These are phyloP conservation scores for Saccharum officinarum DNA, from an alignment of 176 grass and related monocot species.

Conservation along the genomic window DNA sequence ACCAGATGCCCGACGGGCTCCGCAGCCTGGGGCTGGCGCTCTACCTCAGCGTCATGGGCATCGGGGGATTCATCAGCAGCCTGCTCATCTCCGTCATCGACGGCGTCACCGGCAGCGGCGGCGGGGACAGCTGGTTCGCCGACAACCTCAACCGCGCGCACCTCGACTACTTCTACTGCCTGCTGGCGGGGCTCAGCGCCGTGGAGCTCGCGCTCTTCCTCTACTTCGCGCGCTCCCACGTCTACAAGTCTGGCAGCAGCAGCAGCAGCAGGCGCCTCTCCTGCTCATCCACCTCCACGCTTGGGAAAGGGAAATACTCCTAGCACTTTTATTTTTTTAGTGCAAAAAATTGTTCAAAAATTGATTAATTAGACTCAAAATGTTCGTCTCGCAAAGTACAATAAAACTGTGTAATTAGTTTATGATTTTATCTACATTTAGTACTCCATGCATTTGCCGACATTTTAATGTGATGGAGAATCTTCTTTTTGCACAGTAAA, in stretches of 20 bases:
- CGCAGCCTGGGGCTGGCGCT: conserved; percentile 55
- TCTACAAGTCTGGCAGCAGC: too few relatives aligned
- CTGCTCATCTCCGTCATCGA: conserved; percentile 54
- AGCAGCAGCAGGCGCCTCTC: too few relatives aligned
- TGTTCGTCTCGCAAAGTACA: too few relatives aligned
- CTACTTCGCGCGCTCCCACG: conserved; percentile 25
- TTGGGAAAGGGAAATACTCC: too few relatives aligned
- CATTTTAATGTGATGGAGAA: too few relatives aligned
- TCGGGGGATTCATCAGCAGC: conserved; percentile 62
- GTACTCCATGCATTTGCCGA: too few relatives aligned
- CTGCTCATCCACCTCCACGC: background rate
- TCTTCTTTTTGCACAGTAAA: too few relatives aligned
- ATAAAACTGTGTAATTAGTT: too few relatives aligned
- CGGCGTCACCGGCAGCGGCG: background rate
- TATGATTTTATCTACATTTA: too few relatives aligned
- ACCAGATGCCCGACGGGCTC: conserved; percentile 47
- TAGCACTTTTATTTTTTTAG: too few relatives aligned
- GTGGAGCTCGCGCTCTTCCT: conserved; percentile 42
- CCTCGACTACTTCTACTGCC: conserved; percentile 74
- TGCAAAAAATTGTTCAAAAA: too few relatives aligned
- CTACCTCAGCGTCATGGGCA: conserved; percentile 59
- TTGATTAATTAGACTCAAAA: too few relatives aligned
- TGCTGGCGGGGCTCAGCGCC: conserved; percentile 47
- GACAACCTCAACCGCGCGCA: conserved; percentile 65
- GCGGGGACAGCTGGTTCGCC: conserved; percentile 50